Evolutionary conservation across 2,329 filamentous ascomycete genomes (phyloP).

Genomic region (Ascochyta lentis): DNA sequence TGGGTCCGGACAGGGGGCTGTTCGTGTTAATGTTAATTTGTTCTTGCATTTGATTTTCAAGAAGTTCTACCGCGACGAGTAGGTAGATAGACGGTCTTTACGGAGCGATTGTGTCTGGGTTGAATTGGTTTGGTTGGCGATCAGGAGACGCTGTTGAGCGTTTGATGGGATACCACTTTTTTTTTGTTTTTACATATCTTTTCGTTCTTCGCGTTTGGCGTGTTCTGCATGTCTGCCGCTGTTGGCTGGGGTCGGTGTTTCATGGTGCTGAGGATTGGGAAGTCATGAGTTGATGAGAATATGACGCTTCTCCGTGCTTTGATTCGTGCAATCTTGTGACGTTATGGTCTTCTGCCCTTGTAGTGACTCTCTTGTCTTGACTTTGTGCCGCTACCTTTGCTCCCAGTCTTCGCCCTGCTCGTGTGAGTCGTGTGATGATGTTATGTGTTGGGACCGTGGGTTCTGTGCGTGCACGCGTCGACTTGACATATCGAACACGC

Average conservation of each 20-base stretch:
- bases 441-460: too few species aligned
- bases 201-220: background rate
- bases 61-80: constrained; percentile 80
- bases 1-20: constrained; percentile 44
- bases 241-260: background rate
- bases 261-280: background rate
- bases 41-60: constrained; percentile 97
- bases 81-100: constrained; percentile 13
- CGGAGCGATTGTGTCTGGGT: background rate
- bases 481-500: too few species aligned
- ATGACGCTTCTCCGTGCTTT: background rate
- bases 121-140: background rate
- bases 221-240: background rate
- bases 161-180: constrained; percentile 7
- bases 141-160: background rate
- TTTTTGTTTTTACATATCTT: background rate
- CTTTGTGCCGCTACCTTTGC: too few species aligned
- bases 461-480: too few species aligned
- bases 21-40: constrained; percentile 94
- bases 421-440: too few species aligned
- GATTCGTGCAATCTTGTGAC: background rate
- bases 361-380: too few species aligned
- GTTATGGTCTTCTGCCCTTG: too few species aligned
- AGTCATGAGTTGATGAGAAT: constrained; percentile 8
- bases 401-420: too few species aligned